Evolutionary conservation across 1,284 basidiomycete genomes (phyloP), one percentile per base, ranked within the genome.

Genomic region (Rhodotorula sp.): DNA sequence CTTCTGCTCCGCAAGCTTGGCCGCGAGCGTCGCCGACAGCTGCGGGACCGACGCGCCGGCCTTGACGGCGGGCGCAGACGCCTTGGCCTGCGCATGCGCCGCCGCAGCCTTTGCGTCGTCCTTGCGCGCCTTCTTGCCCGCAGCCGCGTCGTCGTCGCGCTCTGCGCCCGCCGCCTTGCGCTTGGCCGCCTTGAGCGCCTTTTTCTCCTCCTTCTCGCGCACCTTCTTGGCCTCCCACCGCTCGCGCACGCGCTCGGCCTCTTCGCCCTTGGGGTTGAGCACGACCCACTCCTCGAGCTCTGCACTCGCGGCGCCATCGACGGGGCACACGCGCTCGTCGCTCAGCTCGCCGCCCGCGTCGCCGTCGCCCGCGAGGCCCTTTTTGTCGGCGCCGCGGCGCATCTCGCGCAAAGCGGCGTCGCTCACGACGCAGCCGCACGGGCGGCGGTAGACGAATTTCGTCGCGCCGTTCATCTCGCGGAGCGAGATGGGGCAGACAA

Each of bases 381-480:
- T 46, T 46, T 52, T 50, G 49, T 63, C 66, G 50, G 49, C 34
- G n/a, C 42, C 56, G 10, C 46, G 41, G n/a, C 76, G 48, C 63
- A 78, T 64, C 61, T 77, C 87, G 72, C 87, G 88, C 55, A 93
- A 83, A 7, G 89, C 91, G 0, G 88, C 88, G 68, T 89, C 88
- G 8, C 90, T 89, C 81, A 93, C 89, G 48, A 91, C 92, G 79
- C 92, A 94, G n/a, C 93, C 93, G 78, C 93, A 97, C 0, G 88
- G 83, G n/a, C 85, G 84, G 74, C 96, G 82, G 80, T 93, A 95
- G 67, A 93, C 88, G 81, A 97, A 97, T 0, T 92, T 91, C 64
- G 91, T 87, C 0, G 83, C 81, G n/a, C 93, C 93, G 73, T 91
- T 92, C 92, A 97, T 96, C 82, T 96, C 94, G 80, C 92, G 92